Base-by-base conservation (phyloP, 768 basidiomycete genomes). In the Kwoniella heveanensis region DNA sequence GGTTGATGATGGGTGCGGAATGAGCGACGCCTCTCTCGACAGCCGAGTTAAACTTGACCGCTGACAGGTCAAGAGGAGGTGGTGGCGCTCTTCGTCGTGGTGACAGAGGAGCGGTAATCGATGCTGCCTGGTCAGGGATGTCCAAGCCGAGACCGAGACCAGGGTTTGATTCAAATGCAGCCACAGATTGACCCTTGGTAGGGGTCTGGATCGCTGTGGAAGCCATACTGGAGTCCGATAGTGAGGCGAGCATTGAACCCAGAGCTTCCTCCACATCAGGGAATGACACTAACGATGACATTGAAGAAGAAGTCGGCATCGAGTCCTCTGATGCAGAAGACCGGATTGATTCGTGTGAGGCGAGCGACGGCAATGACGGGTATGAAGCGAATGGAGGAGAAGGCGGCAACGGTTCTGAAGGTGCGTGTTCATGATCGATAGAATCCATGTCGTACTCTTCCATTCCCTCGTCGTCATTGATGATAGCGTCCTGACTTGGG, bases 191-290 rank as follows among this genome's bases (percentile, higher is more conserved):
- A 54, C 32, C 52, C 29, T 54, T 58, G 21, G 54, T 59, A 24
- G 57, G 57, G 2, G 47, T 66, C 17, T 59, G 13, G 24, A 57
- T 26, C 29, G 63, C 48, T 9, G 53, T 46, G 6, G 62, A 48
- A 47, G 62, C 29, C 69, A 63, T 64, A 30, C 52, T 57, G 21
- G 64, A 57, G 19, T 72, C 71, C 0, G 71, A 71, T 4, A 76
- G 58, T 13, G 71, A 72, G 10, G 72, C 75, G 8, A 77, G 64
- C 75, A 77, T 77, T n/a, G 70, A 71, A 24, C 75, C 75, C 5
- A 77, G 56, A 24, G 72, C 75, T 36, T 74, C 71, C 44, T 77
- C 72, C 1, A 77, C 75, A 46, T 77, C 75, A 6, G 67, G 70
- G 57, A 74, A 72, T 1, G 74, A 76, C 10, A 59, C 61, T 26